phyloP scores from a whole-genome alignment of 345 rosid genomes.

The Heritiera littoralis region DNA sequence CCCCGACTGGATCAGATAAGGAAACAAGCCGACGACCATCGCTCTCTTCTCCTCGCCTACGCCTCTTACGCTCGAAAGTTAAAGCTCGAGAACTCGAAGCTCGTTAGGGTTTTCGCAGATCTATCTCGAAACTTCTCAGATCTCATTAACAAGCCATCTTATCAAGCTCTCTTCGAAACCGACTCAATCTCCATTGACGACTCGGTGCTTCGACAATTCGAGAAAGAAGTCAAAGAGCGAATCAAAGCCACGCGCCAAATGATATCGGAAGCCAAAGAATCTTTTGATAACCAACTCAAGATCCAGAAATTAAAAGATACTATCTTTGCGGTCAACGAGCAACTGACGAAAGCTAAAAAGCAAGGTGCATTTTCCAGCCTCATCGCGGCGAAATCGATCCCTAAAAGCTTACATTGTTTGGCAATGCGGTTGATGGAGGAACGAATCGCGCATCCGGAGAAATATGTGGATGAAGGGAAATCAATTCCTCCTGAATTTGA shows the following conservation, averaged over 20 bases:
- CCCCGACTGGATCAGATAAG: constrained; percentile 85
- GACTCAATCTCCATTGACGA: constrained; percentile 72
- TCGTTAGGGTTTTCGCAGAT: constrained; percentile 85
- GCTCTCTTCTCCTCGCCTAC: constrained; percentile 68
- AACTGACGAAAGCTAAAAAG: constrained; percentile 85
- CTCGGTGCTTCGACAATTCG: constrained; percentile 61
- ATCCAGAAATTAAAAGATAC: constrained; percentile 95
- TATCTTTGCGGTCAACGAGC: constrained; percentile 85
- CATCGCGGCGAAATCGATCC: constrained; percentile 94
- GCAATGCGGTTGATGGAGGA: constrained; percentile 98
- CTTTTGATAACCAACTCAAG: constrained; percentile 91
- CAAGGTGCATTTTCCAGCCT: constrained; percentile 95
- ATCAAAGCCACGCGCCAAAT: constrained; percentile 88
- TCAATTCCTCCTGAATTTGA: constrained; percentile 59
- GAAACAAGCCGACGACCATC: constrained; percentile 94
- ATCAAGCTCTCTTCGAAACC: constrained; percentile 56
- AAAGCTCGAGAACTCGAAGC: constrained; percentile 88
- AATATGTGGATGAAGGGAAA: constrained; percentile 80
- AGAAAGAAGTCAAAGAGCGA: constrained; percentile 96
- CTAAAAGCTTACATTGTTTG: constrained; percentile 90
- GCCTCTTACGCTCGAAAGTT: constrained; percentile 93
- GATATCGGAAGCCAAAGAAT: constrained; percentile 88
- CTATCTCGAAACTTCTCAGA: constrained; percentile 78
- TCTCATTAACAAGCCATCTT: constrained; percentile 69
- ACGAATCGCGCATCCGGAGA: constrained; percentile 82